Evolutionary conservation across 148 eudicot species (phyloP).

Genomic region (Rhododendron ferrugineum): DNA sequence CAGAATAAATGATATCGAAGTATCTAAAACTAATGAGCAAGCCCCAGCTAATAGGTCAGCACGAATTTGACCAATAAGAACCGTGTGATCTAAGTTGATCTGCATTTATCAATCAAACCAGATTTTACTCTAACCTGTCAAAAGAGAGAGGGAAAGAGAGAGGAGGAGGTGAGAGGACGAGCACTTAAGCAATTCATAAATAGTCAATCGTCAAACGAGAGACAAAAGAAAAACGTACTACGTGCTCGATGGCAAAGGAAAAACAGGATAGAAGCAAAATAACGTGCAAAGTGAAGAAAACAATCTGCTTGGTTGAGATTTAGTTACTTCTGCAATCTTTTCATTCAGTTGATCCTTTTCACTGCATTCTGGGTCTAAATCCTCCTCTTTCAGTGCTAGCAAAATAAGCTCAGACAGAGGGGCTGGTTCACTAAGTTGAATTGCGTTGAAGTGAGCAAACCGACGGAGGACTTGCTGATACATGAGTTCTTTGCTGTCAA

Average conservation of each 20-base stretch:
- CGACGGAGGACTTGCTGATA: conserved; percentile 93
- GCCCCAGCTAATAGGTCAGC: background rate
- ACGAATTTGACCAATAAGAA: background rate
- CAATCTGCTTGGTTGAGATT: conserved; percentile 4
- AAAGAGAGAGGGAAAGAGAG: background rate
- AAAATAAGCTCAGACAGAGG: conserved; percentile 59
- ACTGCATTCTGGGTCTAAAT: conserved; percentile 43
- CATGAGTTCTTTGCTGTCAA: conserved; percentile 94
- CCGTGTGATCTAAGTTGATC: background rate
- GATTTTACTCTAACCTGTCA: too few species aligned
- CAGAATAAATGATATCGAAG: background rate
- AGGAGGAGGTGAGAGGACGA: background rate
- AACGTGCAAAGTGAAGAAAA: background rate
- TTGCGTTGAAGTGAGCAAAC: conserved; percentile 91
- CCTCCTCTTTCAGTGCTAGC: conserved; percentile 83
- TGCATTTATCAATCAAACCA: background rate
- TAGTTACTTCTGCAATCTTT: conserved; percentile 72
- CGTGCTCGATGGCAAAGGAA: background rate
- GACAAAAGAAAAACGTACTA: background rate
- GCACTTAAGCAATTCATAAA: background rate
- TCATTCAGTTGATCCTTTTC: conserved; percentile 59
- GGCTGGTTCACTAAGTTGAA: conserved; percentile 90
- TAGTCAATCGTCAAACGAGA: background rate
- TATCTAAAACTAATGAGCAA: background rate
- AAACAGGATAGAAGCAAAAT: conserved; percentile 7